Evolutionary conservation across 768 basidiomycete genomes (phyloP).

Genomic region (Suillus subaureus): DNA sequence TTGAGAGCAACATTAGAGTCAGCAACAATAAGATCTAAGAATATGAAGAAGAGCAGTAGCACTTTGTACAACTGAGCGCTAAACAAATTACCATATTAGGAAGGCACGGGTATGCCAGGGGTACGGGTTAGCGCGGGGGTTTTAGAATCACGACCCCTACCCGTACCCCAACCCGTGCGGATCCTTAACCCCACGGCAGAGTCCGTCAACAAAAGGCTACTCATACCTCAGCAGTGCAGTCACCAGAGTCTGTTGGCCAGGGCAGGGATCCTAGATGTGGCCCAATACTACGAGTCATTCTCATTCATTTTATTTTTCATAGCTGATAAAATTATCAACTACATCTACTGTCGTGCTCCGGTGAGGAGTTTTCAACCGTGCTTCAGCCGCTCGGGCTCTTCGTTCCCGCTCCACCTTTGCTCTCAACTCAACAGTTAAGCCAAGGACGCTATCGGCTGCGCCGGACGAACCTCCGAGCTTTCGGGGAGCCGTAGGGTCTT

Average conservation of each 20-base stretch:
- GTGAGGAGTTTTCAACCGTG: slow-evolving; percentile 60
- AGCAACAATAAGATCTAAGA: no score
- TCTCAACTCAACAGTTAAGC: slow-evolving; percentile 90
- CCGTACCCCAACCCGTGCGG: no score
- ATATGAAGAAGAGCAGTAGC: no score
- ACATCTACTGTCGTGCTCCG: background rate
- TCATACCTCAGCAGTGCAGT: background rate
- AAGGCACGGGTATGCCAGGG: no score
- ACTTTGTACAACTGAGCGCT: no score
- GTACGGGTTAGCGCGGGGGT: no score
- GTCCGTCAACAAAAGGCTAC: no score
- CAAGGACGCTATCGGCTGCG: slow-evolving; percentile 62
- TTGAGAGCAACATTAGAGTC: no score
- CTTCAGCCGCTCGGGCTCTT: slow-evolving; percentile 92
- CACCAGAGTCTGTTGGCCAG: background rate
- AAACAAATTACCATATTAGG: no score
- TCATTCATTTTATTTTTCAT: background rate
- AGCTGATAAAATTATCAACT: background rate
- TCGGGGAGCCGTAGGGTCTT: slow-evolving; percentile 48
- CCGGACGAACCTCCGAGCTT: slow-evolving; percentile 77
- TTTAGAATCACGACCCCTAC: no score
- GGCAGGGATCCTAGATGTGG: background rate
- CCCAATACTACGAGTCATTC: background rate
- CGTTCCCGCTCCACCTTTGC: slow-evolving; percentile 88
- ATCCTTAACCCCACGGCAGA: no score